Evolutionary conservation across 2,329 filamentous ascomycete species (phyloP), one percentile per base, ranked within the genome.

Genomic region (Hymenoscyphus scutula): DNA sequence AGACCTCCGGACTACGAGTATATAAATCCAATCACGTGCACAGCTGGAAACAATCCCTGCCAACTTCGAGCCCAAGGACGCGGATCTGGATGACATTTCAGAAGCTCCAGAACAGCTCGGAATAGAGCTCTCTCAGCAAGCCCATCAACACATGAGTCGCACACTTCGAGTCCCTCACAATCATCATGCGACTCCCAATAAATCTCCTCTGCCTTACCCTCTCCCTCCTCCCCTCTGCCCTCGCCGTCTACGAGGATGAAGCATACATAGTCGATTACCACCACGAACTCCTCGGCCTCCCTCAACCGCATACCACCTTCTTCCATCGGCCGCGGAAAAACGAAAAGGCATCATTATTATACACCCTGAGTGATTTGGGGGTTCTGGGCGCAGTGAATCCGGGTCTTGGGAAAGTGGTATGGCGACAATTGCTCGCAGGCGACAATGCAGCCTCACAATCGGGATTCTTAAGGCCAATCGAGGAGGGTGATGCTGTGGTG

Each of bases 181-280:
- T 53, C 48, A 41, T 30, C 25, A 74, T 74, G 73, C 70, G 71
- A 56, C 67, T 73, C 29, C 69, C 70, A 59, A 59, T 70, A 45
- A 69, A 67, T 56, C 65, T 74, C 29, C 64, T 74, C 19, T 68
- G 63, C 15, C 59, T 74, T 48, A 65, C 70, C n/a, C 62, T 74
- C 34, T 71, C 70, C 10, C 65, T 74, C 30, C 65, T 74, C 25
- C 71, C 72, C n/a, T 60, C 62, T 5, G 58, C 68, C 8, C 55
- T 67, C 51, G 91, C 92, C 68, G 86, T 98, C 64, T 97, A 92
- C 79, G 82, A 85, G 69, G 95, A 99, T 74, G 94, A 99, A 77
- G 92, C 96, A 69, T 93, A 88, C 79, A 84, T 91, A 71, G 85
- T 96, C 75, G 95, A 99, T 78, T 98, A 92, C 79, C 94, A 98